Base-by-base conservation (phyloP, 2,329 filamentous ascomycete genomes). In the Penicillium thymicola region DNA sequence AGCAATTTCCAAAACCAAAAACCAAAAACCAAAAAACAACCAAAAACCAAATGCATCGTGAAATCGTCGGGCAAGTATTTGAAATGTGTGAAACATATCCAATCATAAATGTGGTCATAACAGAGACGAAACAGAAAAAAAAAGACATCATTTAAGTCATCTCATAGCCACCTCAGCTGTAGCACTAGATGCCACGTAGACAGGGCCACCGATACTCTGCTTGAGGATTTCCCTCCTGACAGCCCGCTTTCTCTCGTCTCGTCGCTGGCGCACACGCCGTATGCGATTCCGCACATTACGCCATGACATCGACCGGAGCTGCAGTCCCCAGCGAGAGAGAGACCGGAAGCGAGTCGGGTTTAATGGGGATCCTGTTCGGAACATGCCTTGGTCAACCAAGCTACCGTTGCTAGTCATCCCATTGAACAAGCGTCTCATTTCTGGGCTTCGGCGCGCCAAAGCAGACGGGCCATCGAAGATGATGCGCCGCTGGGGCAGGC, bases 151-250 rank as follows among this genome's bases (percentile, higher is more conserved):
- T 41, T 52, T 23, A 18, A 49, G 9, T 65, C 51, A 65, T 18
- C 50, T 57, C 36, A 54, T 34, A n/a, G 28, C 32, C 40, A 59
- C 50, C 2, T 57, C 59, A 50, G 60, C 59, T 18, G 58, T 62
- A 53, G 69, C 65, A 51, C 71, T 69, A 8, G 72, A 73, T 56
- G 71, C 68, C 23, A 74, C 68, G 43, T 75, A 59, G 13, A 76
- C 74, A 54, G 74, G 72, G 16, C 70, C 69, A 2, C 80, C 79
- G 65, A 87, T 86, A 54, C 78, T 82, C 54, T 78, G 76, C 60
- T 83, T 79, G 49, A 86, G 71, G 56, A 73, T 77, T 59, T 82
- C 76, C 58, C 84, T 75, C 57, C 81, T 72, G 60, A 77, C 80
- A 67, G 85, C 81, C 50, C 77, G 75, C 59, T 73, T 77, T 52